Evolutionary conservation across 352 stramenopile genomes (phyloP), one percentile per base, ranked within the genome.

Genomic region (Phytopythium boreale): DNA sequence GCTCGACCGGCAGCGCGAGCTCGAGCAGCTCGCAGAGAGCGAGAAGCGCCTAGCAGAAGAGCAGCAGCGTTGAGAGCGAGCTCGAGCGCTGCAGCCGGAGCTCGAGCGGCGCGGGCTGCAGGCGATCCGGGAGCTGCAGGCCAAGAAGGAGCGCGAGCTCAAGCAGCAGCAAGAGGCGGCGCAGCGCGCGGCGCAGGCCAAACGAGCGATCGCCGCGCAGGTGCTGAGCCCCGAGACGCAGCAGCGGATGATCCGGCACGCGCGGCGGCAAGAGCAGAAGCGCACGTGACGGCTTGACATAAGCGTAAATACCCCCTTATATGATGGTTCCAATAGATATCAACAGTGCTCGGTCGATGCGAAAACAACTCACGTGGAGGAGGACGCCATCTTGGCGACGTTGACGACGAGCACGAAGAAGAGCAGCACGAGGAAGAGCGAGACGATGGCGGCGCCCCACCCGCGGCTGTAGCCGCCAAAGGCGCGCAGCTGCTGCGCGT

Each of bases 121-220:
- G 1, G 77, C 76, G 4, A 80, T 84, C 53, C 72, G 58, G 20
- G 72, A 83, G 27, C 62, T 78, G 2, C 76, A 87, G 58, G 56
- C 61, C 15, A 81, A 82, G 57, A 87, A 87, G 49, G 69, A 80
- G 22, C 68, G 84, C 11, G 76, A 81, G 34, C 4, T 77, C 1
- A 70, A 75, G 9, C 76, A 77, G 34, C 66, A 82, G 50, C 68
- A 84, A n/a, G 66, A 71, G 19, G 63, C 52, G 5, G 57, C 66
- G 19, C 56, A 73, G 47, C 70, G 76, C 1, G 51, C 84, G n/a
- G 31, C 56, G 1, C 56, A 75, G 2, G 69, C 68, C 19, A 76
- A 74, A 26, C 63, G 70, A 29, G 69, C 72, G 29, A 76, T 83
- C 47, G 68, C 67, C 1, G 61, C 62, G 12, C 59, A 84, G 55